phyloP scores from a whole-genome alignment of 163 green algal genomes.

The Volvox carteri region DNA sequence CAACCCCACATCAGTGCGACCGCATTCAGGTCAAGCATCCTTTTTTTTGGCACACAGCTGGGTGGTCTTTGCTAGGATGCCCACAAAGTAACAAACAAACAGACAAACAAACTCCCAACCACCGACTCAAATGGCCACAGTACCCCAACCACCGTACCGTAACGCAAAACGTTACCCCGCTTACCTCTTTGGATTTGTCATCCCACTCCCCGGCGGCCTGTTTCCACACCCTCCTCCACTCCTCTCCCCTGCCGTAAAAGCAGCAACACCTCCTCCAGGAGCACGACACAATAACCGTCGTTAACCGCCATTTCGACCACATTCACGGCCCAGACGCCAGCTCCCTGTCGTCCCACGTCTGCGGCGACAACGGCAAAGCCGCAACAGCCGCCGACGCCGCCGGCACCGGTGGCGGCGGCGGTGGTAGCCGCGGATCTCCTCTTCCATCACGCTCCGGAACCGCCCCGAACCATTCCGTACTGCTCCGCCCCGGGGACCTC shows the following conservation, averaged over 20 bases:
- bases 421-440: background rate
- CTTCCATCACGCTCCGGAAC: background rate
- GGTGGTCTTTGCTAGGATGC: no score
- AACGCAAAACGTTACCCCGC: background rate
- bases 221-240: background rate
- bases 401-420: background rate
- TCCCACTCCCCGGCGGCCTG: no score
- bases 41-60: no score
- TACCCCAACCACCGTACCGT: background rate
- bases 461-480: background rate
- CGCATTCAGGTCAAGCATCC: no score
- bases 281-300: background rate
- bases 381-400: background rate
- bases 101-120: no score
- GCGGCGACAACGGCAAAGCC: background rate
- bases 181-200: background rate
- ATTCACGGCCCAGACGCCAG: background rate
- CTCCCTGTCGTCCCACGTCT: background rate
- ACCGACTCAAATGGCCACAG: background rate
- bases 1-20: no score
- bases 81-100: no score
- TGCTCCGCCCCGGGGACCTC: background rate
- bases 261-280: background rate
- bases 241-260: background rate
- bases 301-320: constrained; percentile 1